Percentiles rank a stretch among this genome's conserved stretches.
Evolutionary conservation across 2,329 filamentous ascomycete species (phyloP).

Genomic region (Tolypocladium ovalisporum): DNA sequence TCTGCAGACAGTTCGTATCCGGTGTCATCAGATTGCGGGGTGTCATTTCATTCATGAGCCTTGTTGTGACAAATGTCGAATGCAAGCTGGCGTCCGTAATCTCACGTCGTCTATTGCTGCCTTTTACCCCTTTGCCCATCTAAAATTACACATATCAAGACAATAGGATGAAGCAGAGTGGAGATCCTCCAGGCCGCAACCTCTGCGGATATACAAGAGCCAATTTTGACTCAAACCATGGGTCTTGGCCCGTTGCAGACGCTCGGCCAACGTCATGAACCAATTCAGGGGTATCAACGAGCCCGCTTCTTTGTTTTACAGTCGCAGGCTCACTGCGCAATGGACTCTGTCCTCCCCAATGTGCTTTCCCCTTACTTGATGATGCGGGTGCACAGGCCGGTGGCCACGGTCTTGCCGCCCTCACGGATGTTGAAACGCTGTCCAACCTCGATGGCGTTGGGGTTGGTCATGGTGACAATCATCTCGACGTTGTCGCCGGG

Average conservation of each 20-base stretch:
- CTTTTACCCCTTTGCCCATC: constrained; percentile 17
- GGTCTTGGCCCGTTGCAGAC: constrained; percentile 6
- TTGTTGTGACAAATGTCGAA: neutral
- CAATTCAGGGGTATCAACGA: neutral
- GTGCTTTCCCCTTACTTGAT: constrained; percentile 32
- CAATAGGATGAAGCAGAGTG: constrained; percentile 28
- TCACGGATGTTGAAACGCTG: constrained; percentile 98
- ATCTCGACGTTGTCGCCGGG: constrained; percentile 99
- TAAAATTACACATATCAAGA: constrained; percentile 27
- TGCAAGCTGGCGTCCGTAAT: constrained; percentile 1
- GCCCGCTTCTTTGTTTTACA: constrained; percentile 3
- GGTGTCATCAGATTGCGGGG: neutral
- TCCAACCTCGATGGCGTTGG: constrained; percentile 79
- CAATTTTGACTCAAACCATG: constrained; percentile 16
- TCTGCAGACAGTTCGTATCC: neutral
- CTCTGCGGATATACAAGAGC: constrained; percentile 27
- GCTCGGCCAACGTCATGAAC: constrained; percentile 7
- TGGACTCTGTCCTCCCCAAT: neutral
- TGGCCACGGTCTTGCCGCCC: constrained; percentile 82
- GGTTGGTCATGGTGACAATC: constrained; percentile 74
- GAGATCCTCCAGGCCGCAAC: constrained; percentile 24
- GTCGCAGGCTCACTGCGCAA: neutral
- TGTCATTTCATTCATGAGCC: neutral
- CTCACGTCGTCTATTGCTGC: constrained; percentile 16
- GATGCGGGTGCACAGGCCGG: constrained; percentile 71